Evolutionary conservation across 768 basidiomycete species (phyloP), one percentile per base, ranked within the genome.

Genomic region (Strobilomyces echinocephalus): DNA sequence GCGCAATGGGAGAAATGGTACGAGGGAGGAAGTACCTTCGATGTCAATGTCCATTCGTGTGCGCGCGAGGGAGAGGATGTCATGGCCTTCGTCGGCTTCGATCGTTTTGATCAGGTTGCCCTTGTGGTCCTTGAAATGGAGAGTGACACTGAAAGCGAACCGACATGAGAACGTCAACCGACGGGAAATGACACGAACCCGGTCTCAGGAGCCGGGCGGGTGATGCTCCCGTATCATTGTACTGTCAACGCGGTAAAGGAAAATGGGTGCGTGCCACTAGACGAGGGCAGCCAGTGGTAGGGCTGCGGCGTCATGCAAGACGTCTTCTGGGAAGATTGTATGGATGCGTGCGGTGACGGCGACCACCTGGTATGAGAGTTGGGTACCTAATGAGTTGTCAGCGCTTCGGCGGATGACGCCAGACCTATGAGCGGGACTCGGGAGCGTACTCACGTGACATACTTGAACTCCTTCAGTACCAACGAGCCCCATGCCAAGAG

Each of bases 41-140:
- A 97, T 77, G 67, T 98, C 95, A 50, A 99, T 82, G 98, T 95
- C 65, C 95, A 84, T 69, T 97, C 95, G 64, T 97, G 94, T 5
- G 95, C 94, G 94, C 6, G 95, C 94, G 50, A 99, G 76, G 21
- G 85, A 84, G 33, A 99, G 74, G 35, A 99, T 73, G 65, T 97
- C 92, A 65, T 99, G 95, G 11, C 95, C 97, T 63, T 95, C 93
- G 67, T 88, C 94, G 3, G 80, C 95, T 67, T 97, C 90, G 9
- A 97, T 82, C 0, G 88, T 95, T 72, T 87, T 91, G 40, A 97
- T 76, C n/a, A 79, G 74, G 31, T 76, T 77, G 4, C 93, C 95
- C 62, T 91, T 91, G 9, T 91, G 77, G 68, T 95, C 92, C 57
- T 88, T 85, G 76, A 95, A 99, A 65, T 89, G 84, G 12, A 97